phyloP scores from a whole-genome alignment of 2,329 filamentous ascomycete genomes.

The Botrytis cinerea region DNA sequence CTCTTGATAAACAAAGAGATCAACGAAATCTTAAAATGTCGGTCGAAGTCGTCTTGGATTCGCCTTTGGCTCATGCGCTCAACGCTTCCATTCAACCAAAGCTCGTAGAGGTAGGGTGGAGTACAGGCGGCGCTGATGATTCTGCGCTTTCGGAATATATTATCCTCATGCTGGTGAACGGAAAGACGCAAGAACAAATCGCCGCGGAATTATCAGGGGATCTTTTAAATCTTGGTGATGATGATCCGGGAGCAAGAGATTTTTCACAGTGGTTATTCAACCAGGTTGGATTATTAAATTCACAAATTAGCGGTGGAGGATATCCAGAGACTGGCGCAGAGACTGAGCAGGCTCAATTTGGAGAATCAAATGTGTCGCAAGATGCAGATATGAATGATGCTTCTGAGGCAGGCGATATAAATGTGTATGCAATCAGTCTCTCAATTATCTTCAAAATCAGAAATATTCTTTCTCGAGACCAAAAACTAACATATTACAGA shows the following conservation, averaged over 20 bases:
- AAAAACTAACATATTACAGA: constrained; percentile 55
- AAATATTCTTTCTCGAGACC: constrained; percentile 18
- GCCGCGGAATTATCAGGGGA: constrained; percentile 85
- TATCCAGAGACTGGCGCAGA: constrained; percentile 22
- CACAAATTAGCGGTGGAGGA: constrained; percentile 56
- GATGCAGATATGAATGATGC: constrained; percentile 74
- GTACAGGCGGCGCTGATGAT: constrained; percentile 71
- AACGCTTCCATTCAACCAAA: constrained; percentile 85
- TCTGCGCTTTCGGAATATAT: constrained; percentile 93
- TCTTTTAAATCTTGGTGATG: constrained; percentile 76
- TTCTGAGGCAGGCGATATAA: constrained; percentile 49
- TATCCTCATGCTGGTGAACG: constrained; percentile 94
- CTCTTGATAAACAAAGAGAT: constrained; percentile 26
- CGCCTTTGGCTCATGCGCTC: constrained; percentile 82
- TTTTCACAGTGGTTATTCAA: constrained; percentile 95
- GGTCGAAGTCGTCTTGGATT: constrained; percentile 73
- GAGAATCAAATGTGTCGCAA: constrained; percentile 50
- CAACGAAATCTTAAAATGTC: constrained; percentile 60
- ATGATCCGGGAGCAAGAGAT: constrained; percentile 78
- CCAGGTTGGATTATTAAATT: constrained; percentile 70
- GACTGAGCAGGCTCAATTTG: constrained; percentile 57
- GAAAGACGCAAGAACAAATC: constrained; percentile 89
- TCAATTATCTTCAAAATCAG: not conserved
- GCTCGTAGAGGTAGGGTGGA: constrained; percentile 91
- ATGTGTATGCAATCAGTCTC: constrained; percentile 54